Conservation (phyloP, 2,329 filamentous ascomycete species). For the Sclerotinia minor region DNA sequence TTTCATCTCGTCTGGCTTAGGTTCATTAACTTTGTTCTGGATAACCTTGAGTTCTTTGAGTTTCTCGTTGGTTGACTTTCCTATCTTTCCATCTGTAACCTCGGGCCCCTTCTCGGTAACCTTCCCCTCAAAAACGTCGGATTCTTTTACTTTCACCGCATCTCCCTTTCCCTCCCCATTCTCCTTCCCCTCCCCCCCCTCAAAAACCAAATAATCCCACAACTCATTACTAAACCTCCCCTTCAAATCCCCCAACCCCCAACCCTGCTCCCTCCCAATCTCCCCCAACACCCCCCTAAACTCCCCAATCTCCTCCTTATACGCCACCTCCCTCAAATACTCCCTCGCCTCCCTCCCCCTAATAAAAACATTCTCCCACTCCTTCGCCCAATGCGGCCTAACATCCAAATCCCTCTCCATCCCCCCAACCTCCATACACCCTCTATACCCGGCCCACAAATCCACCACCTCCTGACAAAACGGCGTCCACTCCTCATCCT, state of each 20-base stretch:
- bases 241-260: constrained; percentile 44
- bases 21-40: too few species aligned
- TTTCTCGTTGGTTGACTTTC: too few species aligned
- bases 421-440: constrained; percentile 25
- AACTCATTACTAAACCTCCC: constrained; percentile 46
- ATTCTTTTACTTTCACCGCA: too few species aligned
- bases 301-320: not conserved
- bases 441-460: constrained; percentile 45
- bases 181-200: not conserved
- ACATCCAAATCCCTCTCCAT: constrained; percentile 28
- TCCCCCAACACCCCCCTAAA: constrained; percentile 32
- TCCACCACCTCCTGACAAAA: constrained; percentile 48
- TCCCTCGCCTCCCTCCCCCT: not conserved
- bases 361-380: constrained; percentile 39
- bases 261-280: constrained; percentile 45
- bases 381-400: constrained; percentile 50
- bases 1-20: too few species aligned
- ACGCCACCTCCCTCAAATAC: constrained; percentile 5
- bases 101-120: not conserved
- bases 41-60: too few species aligned
- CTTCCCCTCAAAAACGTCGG: not conserved
- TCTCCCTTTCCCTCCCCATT: not conserved
- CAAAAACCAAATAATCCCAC: constrained; percentile 39
- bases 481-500: constrained; percentile 44
- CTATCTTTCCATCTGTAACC: too few species aligned